Percentiles rank a stretch among this genome's conserved stretches.
Conservation (phyloP, 371 early-diverging fungal species). For the Vairimorpha necatrix region DNA sequence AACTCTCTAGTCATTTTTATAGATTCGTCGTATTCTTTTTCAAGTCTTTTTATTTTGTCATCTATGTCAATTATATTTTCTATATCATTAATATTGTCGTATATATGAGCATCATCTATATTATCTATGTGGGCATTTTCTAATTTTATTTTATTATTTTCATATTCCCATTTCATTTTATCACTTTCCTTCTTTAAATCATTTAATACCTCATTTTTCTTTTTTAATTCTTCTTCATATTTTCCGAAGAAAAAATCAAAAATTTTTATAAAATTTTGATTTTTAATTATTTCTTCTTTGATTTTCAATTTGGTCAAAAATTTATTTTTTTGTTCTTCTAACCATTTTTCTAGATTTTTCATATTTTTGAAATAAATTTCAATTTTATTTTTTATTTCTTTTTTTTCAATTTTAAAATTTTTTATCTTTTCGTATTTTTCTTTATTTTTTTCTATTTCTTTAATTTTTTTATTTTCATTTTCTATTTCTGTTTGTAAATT, state of each 20-base stretch:
- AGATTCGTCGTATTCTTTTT: not conserved
- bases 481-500: not conserved
- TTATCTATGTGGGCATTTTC: not conserved
- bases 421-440: not conserved
- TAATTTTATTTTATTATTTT: not conserved
- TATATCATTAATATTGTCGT: too few relatives aligned
- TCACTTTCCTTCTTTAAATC: constrained; percentile 7
- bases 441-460: not conserved
- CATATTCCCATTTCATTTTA: not conserved
- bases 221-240: constrained; percentile 8
- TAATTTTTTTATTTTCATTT: not conserved
- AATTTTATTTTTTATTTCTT: not conserved
- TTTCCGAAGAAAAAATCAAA: not conserved
- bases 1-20: not conserved
- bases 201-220: not conserved
- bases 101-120: not conserved
- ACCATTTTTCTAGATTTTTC: not conserved
- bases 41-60: not conserved
- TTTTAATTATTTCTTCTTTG: not conserved
- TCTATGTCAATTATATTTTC: not conserved
- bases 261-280: not conserved
- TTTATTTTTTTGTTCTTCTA: not conserved
- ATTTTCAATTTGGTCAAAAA: not conserved
- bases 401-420: not conserved
- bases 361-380: not conserved